These are phyloP conservation scores for Nannizzia gypsea DNA, from an alignment of 2,329 filamentous ascomycete species.

Conservation along the genomic window DNA sequence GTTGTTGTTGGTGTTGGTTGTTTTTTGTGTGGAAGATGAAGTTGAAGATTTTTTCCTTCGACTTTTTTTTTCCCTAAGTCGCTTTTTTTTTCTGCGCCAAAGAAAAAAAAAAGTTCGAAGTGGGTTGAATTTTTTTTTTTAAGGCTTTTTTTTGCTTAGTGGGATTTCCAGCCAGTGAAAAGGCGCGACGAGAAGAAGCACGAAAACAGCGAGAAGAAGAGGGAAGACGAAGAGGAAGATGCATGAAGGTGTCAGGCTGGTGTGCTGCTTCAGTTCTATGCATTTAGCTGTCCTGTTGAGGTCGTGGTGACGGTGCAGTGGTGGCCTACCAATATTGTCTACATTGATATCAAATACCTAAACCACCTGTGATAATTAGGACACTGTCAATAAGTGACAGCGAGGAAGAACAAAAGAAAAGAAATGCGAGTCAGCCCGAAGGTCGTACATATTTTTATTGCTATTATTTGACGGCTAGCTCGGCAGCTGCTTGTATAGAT, in stretches of 20 bases:
- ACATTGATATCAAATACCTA: too few relatives aligned
- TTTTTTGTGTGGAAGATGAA: conserved; percentile 10
- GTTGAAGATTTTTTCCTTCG: conserved; percentile 7
- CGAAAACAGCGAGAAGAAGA: too few relatives aligned
- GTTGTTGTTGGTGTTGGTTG: background rate
- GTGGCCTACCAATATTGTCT: too few relatives aligned
- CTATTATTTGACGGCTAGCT: background rate
- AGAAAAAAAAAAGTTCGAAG: background rate
- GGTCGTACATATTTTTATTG: background rate
- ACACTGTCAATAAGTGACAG: too few relatives aligned
- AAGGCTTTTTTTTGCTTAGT: background rate
- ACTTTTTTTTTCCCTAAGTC: background rate
- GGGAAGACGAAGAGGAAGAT: background rate
- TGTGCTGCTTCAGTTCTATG: too few relatives aligned
- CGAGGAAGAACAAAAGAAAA: too few relatives aligned
- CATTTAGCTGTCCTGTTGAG: too few relatives aligned
- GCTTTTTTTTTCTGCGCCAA: background rate
- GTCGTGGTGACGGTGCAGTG: too few relatives aligned
- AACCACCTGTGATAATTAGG: too few relatives aligned
- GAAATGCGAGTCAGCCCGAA: background rate
- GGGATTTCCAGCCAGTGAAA: conserved; percentile 6
- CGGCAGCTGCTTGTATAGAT: background rate
- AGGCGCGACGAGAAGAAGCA: background rate
- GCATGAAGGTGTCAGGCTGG: background rate
- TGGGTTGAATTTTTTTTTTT: background rate